A percentile compares a stretch with the other conserved stretches of the same genome.
phyloP scores from a whole-genome alignment of 2,329 filamentous ascomycete genomes.

The Coniochaeta hoffmannii region DNA sequence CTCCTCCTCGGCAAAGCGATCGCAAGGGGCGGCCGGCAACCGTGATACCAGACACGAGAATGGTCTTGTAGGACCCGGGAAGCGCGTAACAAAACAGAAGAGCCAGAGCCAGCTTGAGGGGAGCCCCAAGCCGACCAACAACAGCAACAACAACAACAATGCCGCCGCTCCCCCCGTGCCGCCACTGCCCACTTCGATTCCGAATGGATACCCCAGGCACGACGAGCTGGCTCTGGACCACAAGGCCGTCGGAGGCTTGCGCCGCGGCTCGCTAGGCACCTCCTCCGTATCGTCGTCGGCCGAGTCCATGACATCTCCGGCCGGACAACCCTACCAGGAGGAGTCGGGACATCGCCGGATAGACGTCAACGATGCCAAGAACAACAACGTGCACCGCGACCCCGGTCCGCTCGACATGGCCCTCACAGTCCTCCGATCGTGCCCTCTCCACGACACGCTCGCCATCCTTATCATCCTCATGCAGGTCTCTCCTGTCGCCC shows the following conservation, averaged over 20 bases:
- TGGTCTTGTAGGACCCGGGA: constrained; percentile 74
- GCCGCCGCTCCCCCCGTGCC: constrained; percentile 17
- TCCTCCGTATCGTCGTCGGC: constrained; percentile 49
- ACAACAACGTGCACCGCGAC: constrained; percentile 61
- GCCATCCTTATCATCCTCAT: constrained; percentile 94
- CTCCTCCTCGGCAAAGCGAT: constrained; percentile 52
- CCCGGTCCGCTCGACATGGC: constrained; percentile 69
- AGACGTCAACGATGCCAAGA: constrained; percentile 63
- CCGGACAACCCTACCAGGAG: constrained; percentile 10
- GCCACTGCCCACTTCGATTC: constrained; percentile 22
- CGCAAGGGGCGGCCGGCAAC: constrained; percentile 53
- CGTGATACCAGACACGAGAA: constrained; percentile 77
- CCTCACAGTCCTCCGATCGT: constrained; percentile 80
- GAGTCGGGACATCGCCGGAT: constrained; percentile 55
- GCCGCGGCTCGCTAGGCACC: constrained; percentile 41
- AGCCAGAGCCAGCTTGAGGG: constrained; percentile 36
- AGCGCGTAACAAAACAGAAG: constrained; percentile 44
- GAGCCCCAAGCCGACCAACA: constrained; percentile 16
- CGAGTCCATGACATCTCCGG: constrained; percentile 34
- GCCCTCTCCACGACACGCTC: constrained; percentile 89
- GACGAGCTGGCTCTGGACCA: constrained; percentile 33
- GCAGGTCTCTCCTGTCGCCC: constrained; percentile 79
- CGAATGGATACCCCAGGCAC: constrained; percentile 25
- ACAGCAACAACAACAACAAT: too few relatives aligned
- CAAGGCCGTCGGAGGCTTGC: constrained; percentile 31